Evolutionary conservation across 257 asterid genomes (phyloP).

Genomic region (Ilex asprella): DNA sequence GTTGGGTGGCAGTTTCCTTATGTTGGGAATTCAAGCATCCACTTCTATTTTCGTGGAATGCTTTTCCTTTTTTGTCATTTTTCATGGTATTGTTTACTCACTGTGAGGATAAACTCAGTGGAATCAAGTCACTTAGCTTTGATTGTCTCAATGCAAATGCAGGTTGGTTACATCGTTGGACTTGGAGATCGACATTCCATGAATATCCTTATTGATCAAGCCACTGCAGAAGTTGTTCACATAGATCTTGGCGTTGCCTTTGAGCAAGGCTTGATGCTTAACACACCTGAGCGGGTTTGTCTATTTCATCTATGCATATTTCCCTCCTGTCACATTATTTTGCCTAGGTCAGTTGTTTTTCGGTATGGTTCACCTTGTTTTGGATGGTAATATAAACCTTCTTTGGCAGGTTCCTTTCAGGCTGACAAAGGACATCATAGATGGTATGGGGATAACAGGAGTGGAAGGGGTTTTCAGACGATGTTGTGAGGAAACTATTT

Average conservation of each 20-base stretch:
- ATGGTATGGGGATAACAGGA: constrained; percentile 98
- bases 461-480: constrained; percentile 97
- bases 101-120: constrained; percentile 8
- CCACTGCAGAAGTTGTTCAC: constrained; percentile 97
- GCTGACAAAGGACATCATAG: constrained; percentile 85
- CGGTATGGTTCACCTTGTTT: constrained; percentile 9
- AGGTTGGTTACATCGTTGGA: constrained; percentile 98
- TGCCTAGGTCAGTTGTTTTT: neutral
- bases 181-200: constrained; percentile 97
- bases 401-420: constrained; percentile 79
- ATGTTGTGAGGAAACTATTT: constrained; percentile 92
- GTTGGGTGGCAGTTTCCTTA: no score
- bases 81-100: neutral
- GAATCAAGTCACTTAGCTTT: constrained; percentile 5
- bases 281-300: constrained; percentile 93
- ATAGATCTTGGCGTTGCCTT: constrained; percentile 98
- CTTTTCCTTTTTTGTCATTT: neutral
- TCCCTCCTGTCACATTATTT: constrained; percentile 3
- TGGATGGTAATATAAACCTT: constrained; percentile 1
- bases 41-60: neutral
- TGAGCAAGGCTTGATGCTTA: constrained; percentile 99
- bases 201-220: constrained; percentile 91
- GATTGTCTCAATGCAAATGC: constrained; percentile 13
- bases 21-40: neutral
- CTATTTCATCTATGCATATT: constrained; percentile 9